A percentile compares a stretch with the other conserved stretches of the same genome.
Evolutionary conservation across 1,139 yeast species (phyloP).

Genomic region (Taphrina deformans): DNA sequence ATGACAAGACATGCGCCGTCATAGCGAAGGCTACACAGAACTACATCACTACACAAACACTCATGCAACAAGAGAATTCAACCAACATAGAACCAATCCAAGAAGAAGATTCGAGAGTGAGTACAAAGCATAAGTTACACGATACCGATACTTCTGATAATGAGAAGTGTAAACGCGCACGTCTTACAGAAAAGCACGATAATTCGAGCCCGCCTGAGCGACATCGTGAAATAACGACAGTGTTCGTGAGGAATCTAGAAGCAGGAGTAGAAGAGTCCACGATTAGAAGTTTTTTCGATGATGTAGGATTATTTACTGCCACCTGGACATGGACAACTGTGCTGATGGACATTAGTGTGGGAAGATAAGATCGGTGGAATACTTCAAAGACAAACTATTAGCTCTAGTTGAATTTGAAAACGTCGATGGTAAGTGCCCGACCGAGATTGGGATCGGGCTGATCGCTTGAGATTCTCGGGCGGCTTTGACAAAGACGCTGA

Average conservation of each 20-base stretch:
- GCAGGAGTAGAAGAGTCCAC: constrained; percentile 43
- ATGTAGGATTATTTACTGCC: too few species aligned
- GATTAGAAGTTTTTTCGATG: constrained; percentile 52
- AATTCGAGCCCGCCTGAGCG: neutral
- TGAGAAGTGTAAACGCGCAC: neutral
- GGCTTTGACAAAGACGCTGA: constrained; percentile 62
- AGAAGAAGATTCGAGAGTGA: too few species aligned
- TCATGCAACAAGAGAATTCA: too few species aligned
- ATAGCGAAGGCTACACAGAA: constrained; percentile 4
- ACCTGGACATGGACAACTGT: too few species aligned
- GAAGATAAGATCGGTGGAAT: constrained; percentile 4
- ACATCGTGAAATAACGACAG: constrained; percentile 59
- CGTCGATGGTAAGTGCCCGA: constrained; percentile 39
- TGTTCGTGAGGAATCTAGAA: constrained; percentile 54
- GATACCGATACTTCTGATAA: neutral
- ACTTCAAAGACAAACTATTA: neutral
- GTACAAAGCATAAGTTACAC: neutral
- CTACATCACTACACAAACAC: neutral
- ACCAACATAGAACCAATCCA: too few species aligned
- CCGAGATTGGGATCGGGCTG: neutral
- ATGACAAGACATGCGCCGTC: constrained; percentile 41
- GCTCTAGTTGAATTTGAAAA: constrained; percentile 34
- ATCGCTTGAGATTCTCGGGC: constrained; percentile 49
- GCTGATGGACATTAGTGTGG: too few species aligned
- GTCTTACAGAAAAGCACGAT: neutral